Percentiles rank a stretch among this genome's conserved stretches.
These are phyloP conservation scores for Ottelia alismoides DNA, from an alignment of 106 monocot genomes.

Conservation along the genomic window DNA sequence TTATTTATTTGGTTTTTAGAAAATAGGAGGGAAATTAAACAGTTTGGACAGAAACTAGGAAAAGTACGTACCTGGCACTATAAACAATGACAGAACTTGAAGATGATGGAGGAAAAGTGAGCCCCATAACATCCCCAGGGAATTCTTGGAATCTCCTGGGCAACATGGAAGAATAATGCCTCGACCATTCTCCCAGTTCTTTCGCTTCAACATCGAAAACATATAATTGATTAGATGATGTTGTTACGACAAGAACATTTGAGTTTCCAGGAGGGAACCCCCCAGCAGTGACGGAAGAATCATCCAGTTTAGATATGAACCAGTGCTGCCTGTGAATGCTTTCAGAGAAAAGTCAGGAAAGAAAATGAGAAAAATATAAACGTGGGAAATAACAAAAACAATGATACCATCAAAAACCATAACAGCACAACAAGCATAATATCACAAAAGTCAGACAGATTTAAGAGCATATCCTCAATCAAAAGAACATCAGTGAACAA, in stretches of 20 bases:
- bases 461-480: too few species aligned
- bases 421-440: too few species aligned
- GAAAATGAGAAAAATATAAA: too few species aligned
- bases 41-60: too few species aligned
- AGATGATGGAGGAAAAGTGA: constrained; percentile 66
- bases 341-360: too few species aligned
- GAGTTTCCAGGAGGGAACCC: constrained; percentile 73
- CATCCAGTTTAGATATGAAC: constrained; percentile 76
- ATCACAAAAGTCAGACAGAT: too few species aligned
- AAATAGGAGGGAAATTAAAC: too few species aligned
- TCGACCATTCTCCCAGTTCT: constrained; percentile 88
- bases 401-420: too few species aligned
- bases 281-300: constrained; percentile 81
- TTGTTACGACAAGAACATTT: constrained; percentile 62
- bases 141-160: constrained; percentile 94
- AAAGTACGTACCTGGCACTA: constrained; percentile 95
- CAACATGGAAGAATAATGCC: constrained; percentile 27
- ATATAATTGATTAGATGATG: constrained; percentile 80
- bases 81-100: constrained; percentile 81
- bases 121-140: constrained; percentile 85
- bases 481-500: too few species aligned
- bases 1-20: too few species aligned
- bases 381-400: too few species aligned
- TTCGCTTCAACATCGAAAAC: constrained; percentile 91
- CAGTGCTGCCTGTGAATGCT: constrained; percentile 98